Evolutionary conservation across 441 rosid genomes (phyloP).

Genomic region (Populus trichocarpa): DNA sequence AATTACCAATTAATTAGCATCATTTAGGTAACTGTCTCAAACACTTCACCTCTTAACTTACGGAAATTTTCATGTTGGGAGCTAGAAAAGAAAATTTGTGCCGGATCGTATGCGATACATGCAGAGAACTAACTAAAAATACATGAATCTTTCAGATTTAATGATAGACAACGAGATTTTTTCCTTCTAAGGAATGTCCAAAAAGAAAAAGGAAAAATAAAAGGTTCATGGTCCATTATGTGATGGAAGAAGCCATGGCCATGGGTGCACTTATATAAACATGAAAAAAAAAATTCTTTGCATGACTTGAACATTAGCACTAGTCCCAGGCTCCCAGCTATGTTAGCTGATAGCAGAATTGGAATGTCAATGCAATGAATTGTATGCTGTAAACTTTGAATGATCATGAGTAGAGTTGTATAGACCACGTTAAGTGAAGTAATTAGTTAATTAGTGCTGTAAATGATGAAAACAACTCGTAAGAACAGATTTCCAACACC

Average conservation of each 20-base stretch:
- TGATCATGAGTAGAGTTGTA: neutral
- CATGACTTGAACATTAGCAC: neutral
- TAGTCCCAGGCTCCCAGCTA: too few relatives aligned
- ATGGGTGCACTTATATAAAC: neutral
- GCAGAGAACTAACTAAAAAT: neutral
- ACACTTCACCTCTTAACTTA: neutral
- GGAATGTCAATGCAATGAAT: neutral
- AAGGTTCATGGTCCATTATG: neutral
- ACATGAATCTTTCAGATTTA: neutral
- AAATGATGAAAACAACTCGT: neutral
- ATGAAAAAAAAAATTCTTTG: neutral
- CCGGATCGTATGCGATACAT: neutral
- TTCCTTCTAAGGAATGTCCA: neutral
- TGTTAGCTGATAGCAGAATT: neutral
- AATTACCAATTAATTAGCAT: conserved; percentile 4
- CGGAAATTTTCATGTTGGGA: neutral
- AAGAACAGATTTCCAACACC: neutral
- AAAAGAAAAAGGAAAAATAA: neutral
- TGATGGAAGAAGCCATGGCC: neutral
- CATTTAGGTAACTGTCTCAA: neutral
- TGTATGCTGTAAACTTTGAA: neutral
- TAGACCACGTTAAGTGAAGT: neutral
- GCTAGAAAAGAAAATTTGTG: neutral
- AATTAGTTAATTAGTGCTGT: neutral
- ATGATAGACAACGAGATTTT: neutral